Base-by-base conservation (phyloP, 805 yeast species). In the Saturnispora halmiae region DNA sequence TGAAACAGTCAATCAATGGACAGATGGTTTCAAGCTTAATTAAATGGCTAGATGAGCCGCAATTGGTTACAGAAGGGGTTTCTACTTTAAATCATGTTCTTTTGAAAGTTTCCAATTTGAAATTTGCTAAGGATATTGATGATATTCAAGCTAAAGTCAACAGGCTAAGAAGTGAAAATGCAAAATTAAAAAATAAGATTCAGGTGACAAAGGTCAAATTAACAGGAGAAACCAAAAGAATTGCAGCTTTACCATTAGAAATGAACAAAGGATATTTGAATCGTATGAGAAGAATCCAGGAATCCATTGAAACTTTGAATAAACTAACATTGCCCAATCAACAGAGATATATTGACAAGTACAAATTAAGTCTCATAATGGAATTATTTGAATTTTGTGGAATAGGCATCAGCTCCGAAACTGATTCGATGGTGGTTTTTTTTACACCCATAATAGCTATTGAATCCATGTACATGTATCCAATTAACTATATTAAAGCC, bases 381-480 rank as follows among this genome's bases (percentile, higher is more conserved):
- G 38, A 27, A 10, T 14, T 34, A 6, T 34, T 34, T 26, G 20
- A 34, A n/a, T 34, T 34, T 15, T 34, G 38, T n/a, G n/a, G n/a
- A n/a, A n/a, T n/a, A n/a, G n/a, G n/a, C n/a, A n/a, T n/a, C n/a
- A n/a, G n/a, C n/a, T n/a, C n/a, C n/a, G n/a, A n/a, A n/a, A n/a
- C n/a, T n/a, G n/a, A n/a, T n/a, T n/a, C 21, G 5, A 24, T 46
- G 39, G 6, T 43, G 4, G 38, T 61, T 3, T 41, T 50, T n/a
- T 56, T 51, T 29, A 37, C 45, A 1, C 65, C 65, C 1, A 46
- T 61, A 2, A 19, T 61, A 9, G 51, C 59, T 2, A 26, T 58
- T 1, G 36, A 46, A 2, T 39, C 45, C 7, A 49, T 46, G 34
- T 16, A 54, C 1, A 24, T 44, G 8, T 58, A 53, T 37, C 42